These are phyloP conservation scores for Backusella westeae DNA, from an alignment of 192 early-diverging fungal species.

Conservation along the genomic window DNA sequence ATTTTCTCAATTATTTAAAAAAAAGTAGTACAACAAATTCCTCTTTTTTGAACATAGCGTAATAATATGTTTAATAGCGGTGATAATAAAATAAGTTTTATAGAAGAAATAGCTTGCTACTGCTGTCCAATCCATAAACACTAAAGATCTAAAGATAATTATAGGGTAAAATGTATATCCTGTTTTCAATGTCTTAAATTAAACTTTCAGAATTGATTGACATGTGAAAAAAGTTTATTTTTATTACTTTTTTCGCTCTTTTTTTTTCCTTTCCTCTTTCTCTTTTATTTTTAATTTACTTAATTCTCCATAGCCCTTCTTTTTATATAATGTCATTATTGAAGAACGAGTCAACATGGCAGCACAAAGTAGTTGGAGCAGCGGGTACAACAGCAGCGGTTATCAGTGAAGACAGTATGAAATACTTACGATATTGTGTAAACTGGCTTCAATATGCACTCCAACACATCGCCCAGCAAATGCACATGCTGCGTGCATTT, in stretches of 20 bases:
- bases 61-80: too few relatives aligned
- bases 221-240: not conserved
- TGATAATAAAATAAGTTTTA: too few relatives aligned
- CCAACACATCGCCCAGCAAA: slow-evolving; percentile 67
- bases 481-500: slow-evolving; percentile 57
- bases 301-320: not conserved
- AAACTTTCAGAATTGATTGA: not conserved
- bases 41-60: too few relatives aligned
- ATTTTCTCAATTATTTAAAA: too few relatives aligned
- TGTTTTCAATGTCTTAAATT: not conserved
- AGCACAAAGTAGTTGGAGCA: slow-evolving; percentile 58
- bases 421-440: slow-evolving; percentile 84
- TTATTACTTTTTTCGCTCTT: not conserved
- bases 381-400: slow-evolving; percentile 70
- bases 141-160: too few relatives aligned
- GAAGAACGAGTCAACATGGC: slow-evolving; percentile 39
- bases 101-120: too few relatives aligned
- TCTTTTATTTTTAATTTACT: not conserved
- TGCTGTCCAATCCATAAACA: too few relatives aligned
- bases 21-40: too few relatives aligned
- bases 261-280: not conserved
- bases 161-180: not conserved
- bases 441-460: slow-evolving; percentile 85
- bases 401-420: slow-evolving; percentile 85
- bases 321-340: not conserved